Percentiles rank a stretch among this genome's conserved stretches.
phyloP scores from a whole-genome alignment of 169 alveolate species.

The Cryptosporidium parvum region DNA sequence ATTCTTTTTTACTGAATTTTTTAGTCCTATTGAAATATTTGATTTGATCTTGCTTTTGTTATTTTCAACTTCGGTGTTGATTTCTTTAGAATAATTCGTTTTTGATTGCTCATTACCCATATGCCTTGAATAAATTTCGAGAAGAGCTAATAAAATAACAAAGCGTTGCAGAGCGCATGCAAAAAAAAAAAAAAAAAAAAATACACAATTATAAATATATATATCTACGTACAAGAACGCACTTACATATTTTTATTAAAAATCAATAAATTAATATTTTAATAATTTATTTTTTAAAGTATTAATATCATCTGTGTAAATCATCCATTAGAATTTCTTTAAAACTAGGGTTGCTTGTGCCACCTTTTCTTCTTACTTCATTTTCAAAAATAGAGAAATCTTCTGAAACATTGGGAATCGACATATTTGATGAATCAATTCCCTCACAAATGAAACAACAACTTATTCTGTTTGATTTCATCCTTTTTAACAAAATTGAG shows the following conservation, averaged over 20 bases:
- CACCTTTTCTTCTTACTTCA: neutral
- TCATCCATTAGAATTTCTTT: slow-evolving; percentile 38
- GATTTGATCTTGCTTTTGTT: slow-evolving; percentile 14
- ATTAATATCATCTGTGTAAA: slow-evolving; percentile 3
- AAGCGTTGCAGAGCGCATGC: neutral
- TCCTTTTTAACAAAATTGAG: neutral
- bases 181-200: neutral
- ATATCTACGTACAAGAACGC: neutral
- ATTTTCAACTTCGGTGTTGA: neutral
- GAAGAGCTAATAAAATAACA: neutral
- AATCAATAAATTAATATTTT: neutral
- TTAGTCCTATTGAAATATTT: neutral
- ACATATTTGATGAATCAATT: slow-evolving; percentile 29
- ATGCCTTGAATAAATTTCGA: neutral
- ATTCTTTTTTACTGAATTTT: slow-evolving; percentile 5
- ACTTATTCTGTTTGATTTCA: slow-evolving; percentile 9
- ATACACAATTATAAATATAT: neutral
- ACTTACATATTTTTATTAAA: neutral
- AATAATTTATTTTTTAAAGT: neutral
- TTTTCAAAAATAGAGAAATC: slow-evolving; percentile 43
- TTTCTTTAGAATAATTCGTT: neutral
- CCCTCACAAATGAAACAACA: slow-evolving; percentile 13
- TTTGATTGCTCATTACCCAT: slow-evolving; percentile 53
- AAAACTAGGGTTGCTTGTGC: neutral
- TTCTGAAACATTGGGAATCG: slow-evolving; percentile 16